Evolutionary conservation across 2,329 filamentous ascomycete genomes (phyloP), one percentile per base, ranked within the genome.

Genomic region (Periconia sp.): DNA sequence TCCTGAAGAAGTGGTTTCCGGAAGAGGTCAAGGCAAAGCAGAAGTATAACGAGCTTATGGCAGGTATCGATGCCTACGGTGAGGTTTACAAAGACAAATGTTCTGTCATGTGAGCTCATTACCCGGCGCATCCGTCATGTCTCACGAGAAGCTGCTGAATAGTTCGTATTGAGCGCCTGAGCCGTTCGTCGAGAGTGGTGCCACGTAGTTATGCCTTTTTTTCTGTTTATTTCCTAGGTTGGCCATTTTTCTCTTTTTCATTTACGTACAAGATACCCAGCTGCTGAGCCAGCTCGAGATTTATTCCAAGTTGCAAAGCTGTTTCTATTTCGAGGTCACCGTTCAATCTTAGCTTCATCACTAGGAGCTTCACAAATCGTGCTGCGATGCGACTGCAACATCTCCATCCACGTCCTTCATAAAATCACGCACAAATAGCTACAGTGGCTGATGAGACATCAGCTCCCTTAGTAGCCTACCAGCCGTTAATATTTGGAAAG

Each of bases 1-100:
- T 89, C 58, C 75, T 95, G 55, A 85, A 86, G 62, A 85, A 83
- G 54, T 92, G 91, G 72, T 95, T 96, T 60, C 86, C 88, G 1
- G 85, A 91, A 50, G 91, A 95, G 71, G 83, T 83, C 45, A 81
- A 79, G 64, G 74, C 78, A 44, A 77, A 82, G 58, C 78, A 82
- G 48, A 79, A 79, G 61, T 84, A 87, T 51, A 92, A 93, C 65
- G 89, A 94, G 68, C 80, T 84, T 17, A 89, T 90, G 68, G 84
- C 87, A n/a, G 86, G 88, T 5, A 81, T 86, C 49, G 89, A 92
- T 69, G 79, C 86, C 58, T 91, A 88, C 64, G 89, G 89, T 1
- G 83, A 85, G 47, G 76, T 79, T 45, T 89, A 90, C 69, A 82
- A 80, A 56, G 76, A 79, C 37, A 79, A 81, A 56, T 90, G 87